Percentiles rank a stretch among this genome's conserved stretches.
Evolutionary conservation across 2,329 filamentous ascomycete genomes (phyloP).

Genomic region (Acarospora socialis): DNA sequence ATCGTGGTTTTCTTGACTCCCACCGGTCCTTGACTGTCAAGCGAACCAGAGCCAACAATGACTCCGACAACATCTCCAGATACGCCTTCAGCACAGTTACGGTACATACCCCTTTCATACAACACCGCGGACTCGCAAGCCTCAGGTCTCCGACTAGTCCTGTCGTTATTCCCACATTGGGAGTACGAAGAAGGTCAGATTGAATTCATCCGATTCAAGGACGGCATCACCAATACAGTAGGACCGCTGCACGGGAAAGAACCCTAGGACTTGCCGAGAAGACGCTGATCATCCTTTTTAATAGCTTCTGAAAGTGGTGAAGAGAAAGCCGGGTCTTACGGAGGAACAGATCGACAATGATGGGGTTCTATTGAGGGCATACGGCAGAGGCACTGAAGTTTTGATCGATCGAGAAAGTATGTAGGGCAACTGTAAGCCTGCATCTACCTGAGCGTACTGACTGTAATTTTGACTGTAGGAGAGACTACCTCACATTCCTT

Average conservation of each 20-base stretch:
- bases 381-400: conserved; percentile 85
- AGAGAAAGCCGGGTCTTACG: conserved; percentile 47
- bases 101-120: conserved; percentile 62
- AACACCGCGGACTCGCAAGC: conserved; percentile 60
- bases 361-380: conserved; percentile 79
- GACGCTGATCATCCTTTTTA: no score
- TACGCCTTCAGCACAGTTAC: no score
- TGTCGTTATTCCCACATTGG: conserved; percentile 75
- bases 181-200: conserved; percentile 55
- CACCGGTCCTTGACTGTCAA: no score
- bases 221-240: conserved; percentile 93
- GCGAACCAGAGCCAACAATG: no score
- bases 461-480: conserved; percentile 27
- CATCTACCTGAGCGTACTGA: no score
- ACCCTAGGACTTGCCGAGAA: conserved; percentile 14
- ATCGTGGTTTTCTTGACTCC: no score
- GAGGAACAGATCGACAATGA: conserved; percentile 68
- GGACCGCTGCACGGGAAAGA: conserved; percentile 19
- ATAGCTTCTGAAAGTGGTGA: conserved; percentile 37
- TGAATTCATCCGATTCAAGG: conserved; percentile 82
- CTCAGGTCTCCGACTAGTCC: conserved; percentile 66
- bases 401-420: conserved; percentile 90
- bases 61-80: not conserved
- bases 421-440: no score
- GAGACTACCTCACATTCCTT: conserved; percentile 63